Base-by-base conservation (phyloP, 164 flowering plant species). In the Sedum album region DNA sequence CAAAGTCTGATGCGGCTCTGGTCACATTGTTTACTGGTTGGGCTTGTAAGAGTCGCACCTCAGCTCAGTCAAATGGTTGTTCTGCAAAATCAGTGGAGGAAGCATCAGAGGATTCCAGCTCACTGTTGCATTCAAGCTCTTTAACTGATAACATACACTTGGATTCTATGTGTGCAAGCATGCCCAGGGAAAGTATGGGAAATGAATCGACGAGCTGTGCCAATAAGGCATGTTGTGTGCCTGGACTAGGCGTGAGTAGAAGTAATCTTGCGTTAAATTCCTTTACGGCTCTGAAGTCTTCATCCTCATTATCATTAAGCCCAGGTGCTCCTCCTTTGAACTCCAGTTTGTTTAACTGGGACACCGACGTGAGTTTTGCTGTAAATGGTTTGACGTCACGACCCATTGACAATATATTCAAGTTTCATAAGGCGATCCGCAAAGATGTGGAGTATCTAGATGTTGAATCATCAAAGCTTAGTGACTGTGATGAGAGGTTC, bases 381-480 rank as follows among this genome's bases (percentile, higher is more conserved):
- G 77, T 66, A 26, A 48, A 51, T 70, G 86, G 86, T 2, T 77
- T 62, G 60, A 42, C 80, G 62, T 48, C 85, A 63, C 79, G 95
- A 36, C 98, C 97, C 2, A 93, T 93, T 72, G 98, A 93, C 68
- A 90, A 76, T 71, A 88, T 93, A 73, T 93, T 93, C 72, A 84
- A 87, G 70, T 93, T 93, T 75, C 98, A 93, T 73, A 93, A 90
- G 79, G 98, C 98, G 46, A 88, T 90, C 66, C 70, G 96, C 33
- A 93, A 93, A 75, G 98, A 93, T 73, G 75, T 93, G 84, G 98
- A 93, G 75, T 90, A 90, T 78, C 80, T 93, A 71, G 98, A 93
- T 82, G 84, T 77, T 66, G 98, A 93, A 80, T 93, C 98, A 75
- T 95, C 89, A 53, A 90, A 86, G 70, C 93, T 93, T 72, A 78